phyloP scores from a whole-genome alignment of 805 yeast species.

The Sugiyamaella smithiae region DNA sequence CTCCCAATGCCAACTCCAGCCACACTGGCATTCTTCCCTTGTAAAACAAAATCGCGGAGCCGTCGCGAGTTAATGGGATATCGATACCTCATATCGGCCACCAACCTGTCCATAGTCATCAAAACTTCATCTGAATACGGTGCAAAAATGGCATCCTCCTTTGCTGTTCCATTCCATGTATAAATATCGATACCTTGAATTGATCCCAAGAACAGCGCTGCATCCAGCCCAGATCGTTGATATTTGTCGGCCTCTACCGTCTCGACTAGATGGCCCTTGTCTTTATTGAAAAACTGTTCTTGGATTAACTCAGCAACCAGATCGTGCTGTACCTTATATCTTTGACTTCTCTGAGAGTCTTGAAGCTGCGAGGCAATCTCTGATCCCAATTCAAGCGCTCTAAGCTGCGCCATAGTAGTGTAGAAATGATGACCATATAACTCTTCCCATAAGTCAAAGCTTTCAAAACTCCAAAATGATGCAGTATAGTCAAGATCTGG shows the following conservation, averaged over 20 bases:
- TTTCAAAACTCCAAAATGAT: conserved; percentile 56
- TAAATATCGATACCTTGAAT: conserved; percentile 30
- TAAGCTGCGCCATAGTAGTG: conserved; percentile 70
- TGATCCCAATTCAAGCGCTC: conserved; percentile 61
- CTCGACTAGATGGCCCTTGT: conserved; percentile 61
- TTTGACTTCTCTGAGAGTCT: conserved; percentile 19
- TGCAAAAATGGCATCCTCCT: conserved; percentile 21
- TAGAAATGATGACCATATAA: conserved; percentile 71
- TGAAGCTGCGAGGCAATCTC: conserved; percentile 32
- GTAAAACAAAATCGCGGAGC: conserved; percentile 15
- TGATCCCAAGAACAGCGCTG: conserved; percentile 63
- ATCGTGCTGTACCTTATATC: background rate
- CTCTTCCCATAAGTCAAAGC: conserved; percentile 97
- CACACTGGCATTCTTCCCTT: conserved; percentile 15
- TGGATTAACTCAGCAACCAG: background rate
- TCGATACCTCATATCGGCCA: conserved; percentile 64
- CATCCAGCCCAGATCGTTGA: conserved; percentile 69
- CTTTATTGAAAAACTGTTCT: conserved; percentile 21
- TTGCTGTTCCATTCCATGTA: conserved; percentile 17
- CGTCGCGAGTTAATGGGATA: conserved; percentile 64
- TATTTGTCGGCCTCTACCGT: conserved; percentile 49
- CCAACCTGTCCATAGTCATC: conserved; percentile 53
- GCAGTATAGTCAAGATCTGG: conserved; percentile 68
- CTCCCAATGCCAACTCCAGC: conserved; percentile 76
- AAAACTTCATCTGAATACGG: conserved; percentile 32